Percentiles rank a stretch among this genome's conserved stretches.
Conservation (phyloP, 1,139 yeast species). For the Candida gigantensis region DNA sequence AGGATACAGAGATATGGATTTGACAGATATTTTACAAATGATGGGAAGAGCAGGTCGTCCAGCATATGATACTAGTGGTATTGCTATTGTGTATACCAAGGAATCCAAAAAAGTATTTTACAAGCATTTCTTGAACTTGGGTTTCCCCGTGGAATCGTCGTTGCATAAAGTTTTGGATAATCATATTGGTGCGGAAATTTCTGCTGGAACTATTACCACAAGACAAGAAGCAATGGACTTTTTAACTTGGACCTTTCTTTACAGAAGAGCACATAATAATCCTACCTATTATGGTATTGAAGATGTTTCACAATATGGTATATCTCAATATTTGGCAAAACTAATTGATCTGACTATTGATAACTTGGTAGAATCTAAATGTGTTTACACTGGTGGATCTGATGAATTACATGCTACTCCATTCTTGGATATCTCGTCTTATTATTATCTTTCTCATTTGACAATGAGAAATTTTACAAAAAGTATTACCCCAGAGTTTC, state of each 20-base stretch:
- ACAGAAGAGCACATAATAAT: conserved; percentile 90
- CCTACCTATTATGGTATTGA: conserved; percentile 94
- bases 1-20: conserved; percentile 82
- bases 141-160: conserved; percentile 97
- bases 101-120: conserved; percentile 90
- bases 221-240: conserved; percentile 92
- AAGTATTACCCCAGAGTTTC: conserved; percentile 49
- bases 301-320: conserved; percentile 65
- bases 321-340: conserved; percentile 67
- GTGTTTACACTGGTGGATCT: conserved; percentile 59
- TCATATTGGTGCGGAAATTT: conserved; percentile 95
- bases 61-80: conserved; percentile 93
- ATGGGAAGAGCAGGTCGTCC: conserved; percentile 98
- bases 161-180: conserved; percentile 89
- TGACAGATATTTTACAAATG: conserved; percentile 89
- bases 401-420: conserved; percentile 68
- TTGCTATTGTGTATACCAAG: conserved; percentile 90
- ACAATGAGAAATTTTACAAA: conserved; percentile 72
- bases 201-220: conserved; percentile 79
- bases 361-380: conserved; percentile 69
- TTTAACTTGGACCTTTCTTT: conserved; percentile 91
- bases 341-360: conserved; percentile 72
- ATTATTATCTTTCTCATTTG: conserved; percentile 89
- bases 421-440: conserved; percentile 81
- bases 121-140: conserved; percentile 90